A percentile compares a stretch with the other conserved stretches of the same genome.
Conservation (phyloP, 1,139 yeast genomes). For the Pichia sp. region DNA sequence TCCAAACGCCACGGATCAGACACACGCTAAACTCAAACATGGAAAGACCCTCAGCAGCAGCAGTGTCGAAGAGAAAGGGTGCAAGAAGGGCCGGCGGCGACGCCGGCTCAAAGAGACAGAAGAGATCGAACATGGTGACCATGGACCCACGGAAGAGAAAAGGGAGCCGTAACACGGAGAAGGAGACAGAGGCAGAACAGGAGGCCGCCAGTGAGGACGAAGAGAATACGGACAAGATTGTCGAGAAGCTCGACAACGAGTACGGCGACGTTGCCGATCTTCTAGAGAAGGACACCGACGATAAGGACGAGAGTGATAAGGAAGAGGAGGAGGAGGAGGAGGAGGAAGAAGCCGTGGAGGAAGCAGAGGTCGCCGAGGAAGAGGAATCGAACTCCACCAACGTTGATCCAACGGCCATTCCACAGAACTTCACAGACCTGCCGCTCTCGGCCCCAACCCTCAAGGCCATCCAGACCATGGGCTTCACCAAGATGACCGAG, state of each 20-base stretch:
- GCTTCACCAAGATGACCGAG: slow-evolving; percentile 83
- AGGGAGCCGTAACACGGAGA: slow-evolving; percentile 1
- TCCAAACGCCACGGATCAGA: too few species aligned
- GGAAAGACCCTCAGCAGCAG: background rate
- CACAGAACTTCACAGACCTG: slow-evolving; percentile 41
- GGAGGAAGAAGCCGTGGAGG: slow-evolving; percentile 28
- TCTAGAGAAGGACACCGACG: slow-evolving; percentile 38
- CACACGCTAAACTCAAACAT: too few species aligned
- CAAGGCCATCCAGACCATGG: slow-evolving; percentile 79
- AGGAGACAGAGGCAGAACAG: background rate
- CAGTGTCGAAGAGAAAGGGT: background rate
- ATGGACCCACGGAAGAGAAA: slow-evolving; percentile 14
- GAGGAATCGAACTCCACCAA: slow-evolving; percentile 29
- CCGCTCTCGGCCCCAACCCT: slow-evolving; percentile 77
- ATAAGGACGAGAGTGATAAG: slow-evolving; percentile 31
- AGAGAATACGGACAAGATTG: slow-evolving; percentile 41
- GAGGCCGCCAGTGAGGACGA: slow-evolving; percentile 28
- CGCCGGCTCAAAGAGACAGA: slow-evolving; percentile 13
- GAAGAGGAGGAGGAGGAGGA: slow-evolving; percentile 44
- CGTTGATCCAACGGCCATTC: slow-evolving; percentile 10
- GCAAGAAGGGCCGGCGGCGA: slow-evolving; percentile 8
- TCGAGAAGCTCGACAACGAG: slow-evolving; percentile 49
- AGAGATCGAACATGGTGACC: slow-evolving; percentile 5
- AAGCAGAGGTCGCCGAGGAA: slow-evolving; percentile 33
- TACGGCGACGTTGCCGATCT: slow-evolving; percentile 54